These are phyloP conservation scores for Tranzscheliella williamsii DNA, from an alignment of 1,284 basidiomycete species.

Conservation along the genomic window DNA sequence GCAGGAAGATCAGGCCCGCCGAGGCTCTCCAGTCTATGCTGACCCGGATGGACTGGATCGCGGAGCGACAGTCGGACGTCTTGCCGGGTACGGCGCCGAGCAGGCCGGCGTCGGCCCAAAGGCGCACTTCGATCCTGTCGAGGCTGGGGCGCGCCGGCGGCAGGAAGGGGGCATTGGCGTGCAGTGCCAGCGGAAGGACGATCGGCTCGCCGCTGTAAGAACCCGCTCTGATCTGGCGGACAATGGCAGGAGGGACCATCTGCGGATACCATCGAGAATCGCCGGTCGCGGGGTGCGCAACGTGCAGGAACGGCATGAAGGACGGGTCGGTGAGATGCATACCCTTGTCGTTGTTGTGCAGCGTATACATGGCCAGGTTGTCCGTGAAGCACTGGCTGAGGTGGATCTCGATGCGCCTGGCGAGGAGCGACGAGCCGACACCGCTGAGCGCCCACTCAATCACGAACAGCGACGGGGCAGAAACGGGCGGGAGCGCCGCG, in stretches of 20 bases:
- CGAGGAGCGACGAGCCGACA: constrained; percentile 41
- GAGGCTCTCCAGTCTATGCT: constrained; percentile 46
- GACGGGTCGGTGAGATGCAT: constrained; percentile 8
- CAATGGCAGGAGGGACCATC: constrained; percentile 5
- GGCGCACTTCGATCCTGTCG: constrained; percentile 28
- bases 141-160: constrained; percentile 26
- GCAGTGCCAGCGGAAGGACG: constrained; percentile 37
- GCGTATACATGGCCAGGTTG: constrained; percentile 12
- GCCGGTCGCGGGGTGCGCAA: constrained; percentile 37
- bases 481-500: constrained; percentile 6
- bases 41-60: constrained; percentile 31
- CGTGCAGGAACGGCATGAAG: constrained; percentile 46
- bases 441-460: constrained; percentile 32
- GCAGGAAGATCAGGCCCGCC: constrained; percentile 44
- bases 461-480: constrained; percentile 5
- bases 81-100: constrained; percentile 2
- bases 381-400: constrained; percentile 29
- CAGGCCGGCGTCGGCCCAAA: constrained; percentile 42
- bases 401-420: constrained; percentile 29
- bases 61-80: constrained; percentile 9
- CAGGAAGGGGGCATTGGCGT: constrained; percentile 54
- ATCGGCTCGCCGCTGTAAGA: constrained; percentile 10
- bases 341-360: constrained; percentile 6
- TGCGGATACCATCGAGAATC: constrained; percentile 51
- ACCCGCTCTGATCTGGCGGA: constrained; percentile 6